Conservation (phyloP, 768 basidiomycete species). For the Pisolithus albus region DNA sequence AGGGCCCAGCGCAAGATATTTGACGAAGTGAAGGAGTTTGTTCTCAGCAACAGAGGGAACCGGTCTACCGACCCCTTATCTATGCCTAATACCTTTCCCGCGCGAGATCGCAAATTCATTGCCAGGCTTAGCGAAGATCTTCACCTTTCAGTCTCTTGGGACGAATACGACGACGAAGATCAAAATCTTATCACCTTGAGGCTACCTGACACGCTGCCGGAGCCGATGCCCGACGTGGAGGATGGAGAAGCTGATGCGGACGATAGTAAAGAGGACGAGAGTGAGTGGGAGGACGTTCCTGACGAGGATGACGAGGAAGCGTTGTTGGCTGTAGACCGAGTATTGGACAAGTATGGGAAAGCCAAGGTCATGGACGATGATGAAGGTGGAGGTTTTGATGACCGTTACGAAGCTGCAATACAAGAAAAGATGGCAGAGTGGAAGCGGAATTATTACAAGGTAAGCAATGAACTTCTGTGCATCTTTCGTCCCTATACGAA, state of each 20-base stretch:
- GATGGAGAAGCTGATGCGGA: conserved; percentile 33
- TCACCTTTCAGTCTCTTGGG: conserved; percentile 80
- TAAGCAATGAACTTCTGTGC: conserved; percentile 41
- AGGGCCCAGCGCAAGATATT: conserved; percentile 70
- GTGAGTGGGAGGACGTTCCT: conserved; percentile 42
- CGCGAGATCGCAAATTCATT: conserved; percentile 77
- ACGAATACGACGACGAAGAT: conserved; percentile 84
- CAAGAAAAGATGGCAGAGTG: conserved; percentile 86
- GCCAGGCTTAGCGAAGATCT: conserved; percentile 68
- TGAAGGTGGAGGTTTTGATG: conserved; percentile 71
- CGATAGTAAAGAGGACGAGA: conserved; percentile 44
- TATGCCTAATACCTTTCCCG: conserved; percentile 74
- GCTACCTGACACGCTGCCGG: conserved; percentile 43
- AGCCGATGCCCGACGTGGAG: conserved; percentile 26
- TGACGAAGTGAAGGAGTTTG: conserved; percentile 70
- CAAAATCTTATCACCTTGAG: conserved; percentile 67
- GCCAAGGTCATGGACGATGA: conserved; percentile 71
- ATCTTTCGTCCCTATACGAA: conserved; percentile 9
- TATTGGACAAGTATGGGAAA: conserved; percentile 82
- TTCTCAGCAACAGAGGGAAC: conserved; percentile 39
- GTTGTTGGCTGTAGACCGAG: conserved; percentile 66
- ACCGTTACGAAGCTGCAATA: conserved; percentile 62
- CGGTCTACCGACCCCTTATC: conserved; percentile 38
- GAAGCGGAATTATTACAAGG: conserved; percentile 88
- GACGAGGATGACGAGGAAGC: conserved; percentile 66